phyloP scores from a whole-genome alignment of 1,284 basidiomycete genomes.

The Cerioporus squamosus region DNA sequence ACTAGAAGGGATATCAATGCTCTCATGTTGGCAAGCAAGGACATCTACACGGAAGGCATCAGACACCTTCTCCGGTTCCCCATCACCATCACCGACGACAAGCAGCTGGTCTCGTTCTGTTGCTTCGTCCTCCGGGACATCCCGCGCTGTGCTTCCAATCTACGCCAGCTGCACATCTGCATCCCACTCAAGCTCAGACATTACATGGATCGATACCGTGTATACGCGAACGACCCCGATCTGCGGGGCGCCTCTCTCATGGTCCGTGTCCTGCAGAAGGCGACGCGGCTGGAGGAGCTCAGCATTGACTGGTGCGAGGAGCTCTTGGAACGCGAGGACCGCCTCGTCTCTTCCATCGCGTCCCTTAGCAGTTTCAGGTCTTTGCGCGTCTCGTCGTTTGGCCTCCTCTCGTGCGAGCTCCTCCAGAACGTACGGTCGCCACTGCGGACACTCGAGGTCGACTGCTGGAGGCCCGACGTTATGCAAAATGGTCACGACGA shows the following conservation, averaged over 20 bases:
- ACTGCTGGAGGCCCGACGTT: no score
- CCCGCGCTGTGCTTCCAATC: neutral
- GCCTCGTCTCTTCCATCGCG: neutral
- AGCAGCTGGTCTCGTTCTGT: neutral
- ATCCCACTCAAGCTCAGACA: neutral
- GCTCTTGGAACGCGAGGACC: neutral
- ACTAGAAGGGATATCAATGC: no score
- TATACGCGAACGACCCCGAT: neutral
- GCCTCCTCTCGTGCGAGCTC: neutral
- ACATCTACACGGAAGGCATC: neutral
- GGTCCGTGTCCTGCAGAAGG: neutral
- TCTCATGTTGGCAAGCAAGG: neutral
- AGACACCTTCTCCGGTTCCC: neutral
- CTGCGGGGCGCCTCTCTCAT: neutral
- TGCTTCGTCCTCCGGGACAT: neutral
- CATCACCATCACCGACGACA: neutral
- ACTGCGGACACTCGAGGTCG: no score
- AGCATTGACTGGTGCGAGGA: neutral
- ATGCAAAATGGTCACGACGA: no score
- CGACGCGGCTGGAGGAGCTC: neutral
- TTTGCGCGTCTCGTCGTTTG: neutral
- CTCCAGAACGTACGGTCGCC: no score
- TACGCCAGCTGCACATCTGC: neutral
- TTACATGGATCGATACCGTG: neutral
- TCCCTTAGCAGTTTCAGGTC: neutral